Evolutionary conservation across 2,329 filamentous ascomycete genomes (phyloP).

Genomic region (Calycina herbarum): DNA sequence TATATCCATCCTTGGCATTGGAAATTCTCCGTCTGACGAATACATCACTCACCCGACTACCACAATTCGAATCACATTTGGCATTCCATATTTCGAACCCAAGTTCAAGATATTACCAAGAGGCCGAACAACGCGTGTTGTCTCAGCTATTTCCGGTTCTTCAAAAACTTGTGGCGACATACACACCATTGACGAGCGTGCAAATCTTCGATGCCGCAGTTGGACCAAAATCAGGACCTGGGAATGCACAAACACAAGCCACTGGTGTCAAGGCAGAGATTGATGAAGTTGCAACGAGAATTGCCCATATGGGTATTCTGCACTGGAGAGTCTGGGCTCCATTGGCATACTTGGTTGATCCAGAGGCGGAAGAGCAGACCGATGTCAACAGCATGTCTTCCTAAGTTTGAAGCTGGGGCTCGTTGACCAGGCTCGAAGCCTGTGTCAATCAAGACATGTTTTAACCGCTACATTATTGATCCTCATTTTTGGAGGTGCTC

Average conservation of each 20-base stretch:
- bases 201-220: slow-evolving; percentile 39
- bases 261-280: slow-evolving; percentile 39
- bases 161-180: slow-evolving; percentile 33
- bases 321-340: slow-evolving; percentile 89
- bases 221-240: slow-evolving; percentile 24
- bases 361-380: slow-evolving; percentile 29
- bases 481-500: neutral
- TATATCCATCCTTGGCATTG: slow-evolving; percentile 34
- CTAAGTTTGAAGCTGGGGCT: neutral
- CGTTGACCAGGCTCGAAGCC: neutral
- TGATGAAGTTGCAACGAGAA: slow-evolving; percentile 70
- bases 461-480: neutral
- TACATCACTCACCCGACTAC: slow-evolving; percentile 33
- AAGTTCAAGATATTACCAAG: slow-evolving; percentile 32
- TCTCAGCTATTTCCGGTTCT: slow-evolving; percentile 33
- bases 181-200: slow-evolving; percentile 33
- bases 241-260: slow-evolving; percentile 3
- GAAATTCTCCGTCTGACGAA: slow-evolving; percentile 38
- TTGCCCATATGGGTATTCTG: slow-evolving; percentile 80
- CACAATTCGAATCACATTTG: slow-evolving; percentile 35
- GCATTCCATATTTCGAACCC: slow-evolving; percentile 35
- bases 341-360: slow-evolving; percentile 60
- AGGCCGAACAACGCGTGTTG: slow-evolving; percentile 34
- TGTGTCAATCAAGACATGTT: neutral
- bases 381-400: slow-evolving; percentile 25